Evolutionary conservation across 1,284 basidiomycete genomes (phyloP).

Genomic region (Puccinia horiana): DNA sequence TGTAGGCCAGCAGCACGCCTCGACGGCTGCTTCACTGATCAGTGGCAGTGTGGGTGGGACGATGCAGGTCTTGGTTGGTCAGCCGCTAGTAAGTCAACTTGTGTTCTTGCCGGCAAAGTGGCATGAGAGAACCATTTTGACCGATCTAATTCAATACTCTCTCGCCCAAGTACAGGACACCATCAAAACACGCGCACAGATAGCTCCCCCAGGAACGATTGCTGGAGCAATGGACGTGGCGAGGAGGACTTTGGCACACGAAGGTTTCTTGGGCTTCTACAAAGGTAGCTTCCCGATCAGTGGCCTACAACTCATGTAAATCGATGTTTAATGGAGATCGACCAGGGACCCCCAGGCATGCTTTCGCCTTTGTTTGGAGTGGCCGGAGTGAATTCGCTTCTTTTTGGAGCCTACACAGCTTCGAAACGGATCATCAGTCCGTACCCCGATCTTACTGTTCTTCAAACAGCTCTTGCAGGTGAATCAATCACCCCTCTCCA

Average conservation of each 20-base stretch:
- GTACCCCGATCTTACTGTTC: slow-evolving; percentile 75
- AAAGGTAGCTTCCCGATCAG: slow-evolving; percentile 66
- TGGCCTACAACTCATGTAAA: slow-evolving; percentile 1
- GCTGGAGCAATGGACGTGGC: slow-evolving; percentile 86
- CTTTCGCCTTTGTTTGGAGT: slow-evolving; percentile 88
- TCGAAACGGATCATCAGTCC: slow-evolving; percentile 83
- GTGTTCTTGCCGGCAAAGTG: background rate
- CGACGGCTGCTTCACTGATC: slow-evolving; percentile 61
- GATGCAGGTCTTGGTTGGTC: slow-evolving; percentile 76
- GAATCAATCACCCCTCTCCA: background rate
- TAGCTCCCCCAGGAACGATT: slow-evolving; percentile 63
- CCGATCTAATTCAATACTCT: slow-evolving; percentile 67
- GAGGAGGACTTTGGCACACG: slow-evolving; percentile 74
- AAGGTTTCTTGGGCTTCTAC: slow-evolving; percentile 85
- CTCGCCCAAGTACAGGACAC: slow-evolving; percentile 58
- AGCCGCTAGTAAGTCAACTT: slow-evolving; percentile 63
- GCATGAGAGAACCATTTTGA: slow-evolving; percentile 65
- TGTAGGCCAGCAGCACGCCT: slow-evolving; percentile 8
- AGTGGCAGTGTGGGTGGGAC: slow-evolving; percentile 77
- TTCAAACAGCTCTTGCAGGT: slow-evolving; percentile 79
- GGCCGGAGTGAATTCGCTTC: slow-evolving; percentile 89
- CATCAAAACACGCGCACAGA: slow-evolving; percentile 60
- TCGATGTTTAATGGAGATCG: background rate
- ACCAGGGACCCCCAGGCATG: slow-evolving; percentile 67
- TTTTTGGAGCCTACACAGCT: slow-evolving; percentile 84